These are phyloP conservation scores for Colletotrichum sp. DNA, from an alignment of 2,329 filamentous ascomycete species.

Conservation along the genomic window DNA sequence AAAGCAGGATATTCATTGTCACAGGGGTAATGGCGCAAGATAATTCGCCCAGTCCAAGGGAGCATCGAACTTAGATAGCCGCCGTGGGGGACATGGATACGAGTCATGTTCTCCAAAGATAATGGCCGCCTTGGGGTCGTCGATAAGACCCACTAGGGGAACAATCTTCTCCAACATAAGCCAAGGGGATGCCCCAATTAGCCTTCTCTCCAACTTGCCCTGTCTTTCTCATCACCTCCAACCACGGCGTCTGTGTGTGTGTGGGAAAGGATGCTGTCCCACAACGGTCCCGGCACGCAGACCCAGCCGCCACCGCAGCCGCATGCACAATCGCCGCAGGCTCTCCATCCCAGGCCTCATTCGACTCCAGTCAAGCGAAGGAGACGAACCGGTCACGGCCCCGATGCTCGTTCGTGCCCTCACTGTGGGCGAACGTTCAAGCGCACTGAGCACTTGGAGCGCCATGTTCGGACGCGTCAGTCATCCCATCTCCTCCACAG, in stretches of 20 bases:
- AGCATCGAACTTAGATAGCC: not conserved
- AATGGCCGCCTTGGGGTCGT: slow-evolving; percentile 5
- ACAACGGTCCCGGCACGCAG: not conserved
- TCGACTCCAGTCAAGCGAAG: slow-evolving; percentile 24
- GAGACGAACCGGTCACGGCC: slow-evolving; percentile 22
- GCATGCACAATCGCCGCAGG: slow-evolving; percentile 13
- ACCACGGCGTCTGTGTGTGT: not conserved
- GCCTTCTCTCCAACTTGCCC: slow-evolving; percentile 17
- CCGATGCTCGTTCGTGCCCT: slow-evolving; percentile 35
- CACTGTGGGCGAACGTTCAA: slow-evolving; percentile 50
- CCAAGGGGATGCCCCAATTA: slow-evolving; percentile 2
- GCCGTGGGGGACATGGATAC: not conserved
- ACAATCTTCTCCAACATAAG: slow-evolving; percentile 21
- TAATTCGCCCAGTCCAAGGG: not conserved
- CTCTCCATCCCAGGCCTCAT: slow-evolving; percentile 12
- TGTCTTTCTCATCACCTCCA: slow-evolving; percentile 1
- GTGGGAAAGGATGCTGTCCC: slow-evolving; percentile 10
- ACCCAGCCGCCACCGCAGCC: not conserved
- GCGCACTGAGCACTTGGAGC: slow-evolving; percentile 50
- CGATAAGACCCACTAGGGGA: not conserved
- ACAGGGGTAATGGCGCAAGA: not conserved
- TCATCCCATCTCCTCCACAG: slow-evolving; percentile 1
- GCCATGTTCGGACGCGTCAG: slow-evolving; percentile 52
- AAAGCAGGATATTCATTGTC: not conserved
- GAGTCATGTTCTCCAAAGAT: slow-evolving; percentile 18